Percentiles rank a stretch among this genome's conserved stretches.
Evolutionary conservation across 1,284 basidiomycete species (phyloP).

Genomic region (Irpex sp.): DNA sequence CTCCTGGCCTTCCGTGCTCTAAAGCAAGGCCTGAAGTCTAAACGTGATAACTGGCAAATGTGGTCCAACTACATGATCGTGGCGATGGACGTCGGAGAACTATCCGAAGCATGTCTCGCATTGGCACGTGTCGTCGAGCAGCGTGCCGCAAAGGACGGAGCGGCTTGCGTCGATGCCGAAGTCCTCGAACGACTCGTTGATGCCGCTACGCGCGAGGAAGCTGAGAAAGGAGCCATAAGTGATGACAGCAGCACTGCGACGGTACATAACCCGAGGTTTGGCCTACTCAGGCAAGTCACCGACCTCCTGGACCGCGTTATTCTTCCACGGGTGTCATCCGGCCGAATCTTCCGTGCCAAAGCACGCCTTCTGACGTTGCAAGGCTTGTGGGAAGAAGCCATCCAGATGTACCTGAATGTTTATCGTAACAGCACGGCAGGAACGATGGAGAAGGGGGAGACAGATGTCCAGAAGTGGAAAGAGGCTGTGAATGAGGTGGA

Average conservation of each 20-base stretch:
- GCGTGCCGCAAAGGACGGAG: conserved; percentile 62
- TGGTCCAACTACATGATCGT: conserved; percentile 99
- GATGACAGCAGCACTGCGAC: conserved; percentile 11
- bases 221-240: conserved; percentile 28
- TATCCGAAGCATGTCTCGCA: conserved; percentile 85
- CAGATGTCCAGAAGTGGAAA: conserved; percentile 62
- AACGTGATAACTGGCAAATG: conserved; percentile 95
- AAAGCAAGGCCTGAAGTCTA: conserved; percentile 81
- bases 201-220: conserved; percentile 68
- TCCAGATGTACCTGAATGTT: conserved; percentile 80
- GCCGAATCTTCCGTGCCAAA: conserved; percentile 78
- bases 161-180: conserved; percentile 71
- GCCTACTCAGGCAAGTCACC: conserved; percentile 58
- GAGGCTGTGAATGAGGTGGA: conserved; percentile 77
- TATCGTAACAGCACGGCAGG: conserved; percentile 75
- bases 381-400: conserved; percentile 66
- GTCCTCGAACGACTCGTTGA: conserved; percentile 86
- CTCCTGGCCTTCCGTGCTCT: conserved; percentile 93
- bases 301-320: conserved; percentile 76
- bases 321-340: conserved; percentile 72
- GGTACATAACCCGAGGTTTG: conserved; percentile 51
- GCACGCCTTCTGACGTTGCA: conserved; percentile 78
- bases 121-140: conserved; percentile 82
- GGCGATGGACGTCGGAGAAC: conserved; percentile 88
- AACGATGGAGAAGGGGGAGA: conserved; percentile 64